Conservation (phyloP, 805 yeast genomes). For the Wickerhamiella allomyrinae region DNA sequence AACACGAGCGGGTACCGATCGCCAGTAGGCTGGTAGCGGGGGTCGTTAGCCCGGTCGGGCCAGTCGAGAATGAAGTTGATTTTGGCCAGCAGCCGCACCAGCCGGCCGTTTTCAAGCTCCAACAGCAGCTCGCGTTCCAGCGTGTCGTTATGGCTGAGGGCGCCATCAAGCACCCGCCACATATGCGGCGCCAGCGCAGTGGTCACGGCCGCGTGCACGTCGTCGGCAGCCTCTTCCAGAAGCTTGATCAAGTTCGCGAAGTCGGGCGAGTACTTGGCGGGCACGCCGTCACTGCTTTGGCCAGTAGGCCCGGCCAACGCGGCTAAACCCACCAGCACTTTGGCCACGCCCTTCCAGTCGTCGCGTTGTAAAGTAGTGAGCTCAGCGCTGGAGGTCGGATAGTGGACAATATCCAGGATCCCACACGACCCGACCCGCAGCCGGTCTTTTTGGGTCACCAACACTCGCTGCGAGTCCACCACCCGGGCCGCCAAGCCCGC, state of each 20-base stretch:
- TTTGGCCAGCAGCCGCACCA: conserved; percentile 71
- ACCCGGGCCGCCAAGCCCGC: conserved; percentile 51
- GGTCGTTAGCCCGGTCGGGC: conserved; percentile 45
- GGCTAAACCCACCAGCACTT: conserved; percentile 29
- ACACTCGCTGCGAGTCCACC: conserved; percentile 46
- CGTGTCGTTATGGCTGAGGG: conserved; percentile 17
- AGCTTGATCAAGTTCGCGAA: conserved; percentile 13
- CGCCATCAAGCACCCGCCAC: conserved; percentile 15
- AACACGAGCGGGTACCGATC: conserved; percentile 56
- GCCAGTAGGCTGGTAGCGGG: conserved; percentile 60
- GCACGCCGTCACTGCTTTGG: conserved; percentile 2
- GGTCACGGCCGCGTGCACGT: conserved; percentile 9
- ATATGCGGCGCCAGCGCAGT: conserved; percentile 18
- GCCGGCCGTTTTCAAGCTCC: conserved; percentile 79
- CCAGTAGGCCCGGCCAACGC: conserved; percentile 30
- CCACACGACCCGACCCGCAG: conserved; percentile 62
- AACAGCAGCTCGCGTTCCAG: conserved; percentile 33
- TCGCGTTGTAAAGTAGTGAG: conserved; percentile 28
- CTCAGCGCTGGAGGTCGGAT: conserved; percentile 26
- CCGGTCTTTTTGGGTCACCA: conserved; percentile 59
- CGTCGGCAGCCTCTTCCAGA: background rate
- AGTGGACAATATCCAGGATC: conserved; percentile 44
- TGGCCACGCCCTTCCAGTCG: conserved; percentile 50
- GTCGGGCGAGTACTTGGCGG: conserved; percentile 12
- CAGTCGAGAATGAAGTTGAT: conserved; percentile 64